Evolutionary conservation across 768 basidiomycete genomes (phyloP), one percentile per base, ranked within the genome.

Genomic region (Bullera alba): DNA sequence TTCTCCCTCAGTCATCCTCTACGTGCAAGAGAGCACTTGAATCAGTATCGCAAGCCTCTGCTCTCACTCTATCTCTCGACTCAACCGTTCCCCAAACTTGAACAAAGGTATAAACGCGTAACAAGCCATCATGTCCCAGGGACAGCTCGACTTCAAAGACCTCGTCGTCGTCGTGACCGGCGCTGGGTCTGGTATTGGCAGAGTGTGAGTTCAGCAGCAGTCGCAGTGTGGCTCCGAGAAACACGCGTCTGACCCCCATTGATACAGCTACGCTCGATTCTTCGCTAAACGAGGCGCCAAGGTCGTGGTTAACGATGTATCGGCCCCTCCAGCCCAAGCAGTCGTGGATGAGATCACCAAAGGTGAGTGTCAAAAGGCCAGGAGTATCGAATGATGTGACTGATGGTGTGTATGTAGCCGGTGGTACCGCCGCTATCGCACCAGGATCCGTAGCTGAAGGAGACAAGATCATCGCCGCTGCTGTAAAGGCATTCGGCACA

Each of bases 291-390:
- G 89, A 45, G 93, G 92, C 5, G 92, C 93, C 7, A 88, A 87
- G 58, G 81, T 97, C 46, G 87, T 97, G 52, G 87, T 97, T 36
- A 97, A 96, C 66, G 95, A 97, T 70, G 85, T 97, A 67, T 90
- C 86, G 61, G 79, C 77, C 29, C 82, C 82, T 46, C 86, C 88
- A 23, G 92, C 92, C 2, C 86, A 93, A 73, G 86, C 84, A 61
- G 88, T 97, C 21, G 92, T 92, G 5, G 84, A 87, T 57, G 83
- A 92, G 74, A 92, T 97, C 65, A 78, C 76, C 42, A 78, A 80
- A 68, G 84, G 91, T 90, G 48, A 43, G 80, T 67, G 27, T 19
- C 15, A 29, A 17, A 2, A 35, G 1, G 27, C 15, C 3, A 28
- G 29, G 14, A 17, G 2, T 26, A 29, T 14, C 10, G 19, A 22